Conservation (phyloP, 805 yeast genomes). For the Cyberlindnera xylosilytica region DNA sequence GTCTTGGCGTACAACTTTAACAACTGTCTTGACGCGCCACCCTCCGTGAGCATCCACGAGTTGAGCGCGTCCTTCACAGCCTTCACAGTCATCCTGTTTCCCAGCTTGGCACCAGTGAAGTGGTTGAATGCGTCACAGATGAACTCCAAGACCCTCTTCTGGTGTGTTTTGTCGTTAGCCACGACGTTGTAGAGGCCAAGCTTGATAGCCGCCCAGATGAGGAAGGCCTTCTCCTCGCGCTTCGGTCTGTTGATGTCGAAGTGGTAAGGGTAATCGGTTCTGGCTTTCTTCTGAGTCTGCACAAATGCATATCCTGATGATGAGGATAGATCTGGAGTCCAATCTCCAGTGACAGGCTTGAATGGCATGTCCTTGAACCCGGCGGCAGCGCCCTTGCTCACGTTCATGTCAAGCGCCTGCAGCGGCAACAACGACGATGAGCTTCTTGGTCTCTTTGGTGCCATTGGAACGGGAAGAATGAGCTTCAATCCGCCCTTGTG, state of each 20-base stretch:
- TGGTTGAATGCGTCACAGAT: not conserved
- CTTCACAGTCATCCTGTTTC: not conserved
- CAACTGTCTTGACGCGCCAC: not conserved
- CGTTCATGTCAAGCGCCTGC: too few species aligned
- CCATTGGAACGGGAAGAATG: too few species aligned
- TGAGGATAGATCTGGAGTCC: too few species aligned
- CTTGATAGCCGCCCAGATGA: not conserved
- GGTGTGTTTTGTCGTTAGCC: not conserved
- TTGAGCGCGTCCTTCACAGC: not conserved
- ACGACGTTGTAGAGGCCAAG: not conserved
- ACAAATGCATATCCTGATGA: too few species aligned
- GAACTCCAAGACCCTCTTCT: not conserved
- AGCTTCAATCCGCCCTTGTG: too few species aligned
- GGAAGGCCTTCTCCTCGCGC: not conserved
- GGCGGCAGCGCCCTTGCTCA: too few species aligned
- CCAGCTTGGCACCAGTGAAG: not conserved
- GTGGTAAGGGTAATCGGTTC: not conserved
- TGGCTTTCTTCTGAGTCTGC: too few species aligned
- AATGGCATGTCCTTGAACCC: too few species aligned
- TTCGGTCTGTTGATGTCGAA: not conserved
- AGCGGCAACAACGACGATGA: not conserved
- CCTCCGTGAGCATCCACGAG: not conserved
- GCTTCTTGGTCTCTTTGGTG: not conserved
- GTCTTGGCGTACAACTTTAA: not conserved
- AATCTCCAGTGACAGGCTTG: too few species aligned